Evolutionary conservation across 352 stramenopile genomes (phyloP).

Genomic region (Phytopythium litorale): DNA sequence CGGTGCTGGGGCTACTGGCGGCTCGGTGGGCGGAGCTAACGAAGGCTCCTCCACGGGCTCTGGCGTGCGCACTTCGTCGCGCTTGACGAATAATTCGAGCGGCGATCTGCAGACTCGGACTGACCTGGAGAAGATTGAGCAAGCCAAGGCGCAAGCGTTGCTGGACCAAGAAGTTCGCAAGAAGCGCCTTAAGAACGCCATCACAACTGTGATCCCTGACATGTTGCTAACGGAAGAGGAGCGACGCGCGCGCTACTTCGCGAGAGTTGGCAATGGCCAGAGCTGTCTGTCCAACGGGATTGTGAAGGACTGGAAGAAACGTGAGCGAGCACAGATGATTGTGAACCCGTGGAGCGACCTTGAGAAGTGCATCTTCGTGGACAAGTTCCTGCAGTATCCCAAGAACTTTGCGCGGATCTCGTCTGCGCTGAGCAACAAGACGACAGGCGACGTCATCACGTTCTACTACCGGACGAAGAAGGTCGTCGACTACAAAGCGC

Average conservation of each 20-base stretch:
- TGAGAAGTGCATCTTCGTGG: slow-evolving; percentile 99
- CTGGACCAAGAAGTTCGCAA: slow-evolving; percentile 80
- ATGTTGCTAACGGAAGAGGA: slow-evolving; percentile 73
- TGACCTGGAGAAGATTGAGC: slow-evolving; percentile 81
- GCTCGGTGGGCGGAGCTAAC: slow-evolving; percentile 12
- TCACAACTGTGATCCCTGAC: slow-evolving; percentile 79
- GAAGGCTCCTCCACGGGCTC: slow-evolving; percentile 16
- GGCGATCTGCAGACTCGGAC: slow-evolving; percentile 62
- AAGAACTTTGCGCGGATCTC: slow-evolving; percentile 99
- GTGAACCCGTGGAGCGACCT: slow-evolving; percentile 97
- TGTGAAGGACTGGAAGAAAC: slow-evolving; percentile 52
- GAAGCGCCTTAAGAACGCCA: slow-evolving; percentile 79
- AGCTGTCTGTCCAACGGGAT: slow-evolving; percentile 65
- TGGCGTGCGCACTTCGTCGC: slow-evolving; percentile 72
- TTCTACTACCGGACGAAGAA: slow-evolving; percentile 99
- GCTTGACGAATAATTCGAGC: slow-evolving; percentile 84
- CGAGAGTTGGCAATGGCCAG: slow-evolving; percentile 48
- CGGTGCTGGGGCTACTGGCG: slow-evolving; percentile 14
- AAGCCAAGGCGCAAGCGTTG: slow-evolving; percentile 66
- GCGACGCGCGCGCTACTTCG: slow-evolving; percentile 47
- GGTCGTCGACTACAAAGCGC: slow-evolving; percentile 95
- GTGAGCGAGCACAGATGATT: slow-evolving; percentile 66
- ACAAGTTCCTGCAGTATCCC: slow-evolving; percentile 98
- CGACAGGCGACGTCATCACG: slow-evolving; percentile 94
- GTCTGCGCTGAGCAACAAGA: slow-evolving; percentile 93